Percentiles rank a stretch among this genome's conserved stretches.
Conservation (phyloP, 139 green algal genomes). For the Pleodorina starrii region DNA sequence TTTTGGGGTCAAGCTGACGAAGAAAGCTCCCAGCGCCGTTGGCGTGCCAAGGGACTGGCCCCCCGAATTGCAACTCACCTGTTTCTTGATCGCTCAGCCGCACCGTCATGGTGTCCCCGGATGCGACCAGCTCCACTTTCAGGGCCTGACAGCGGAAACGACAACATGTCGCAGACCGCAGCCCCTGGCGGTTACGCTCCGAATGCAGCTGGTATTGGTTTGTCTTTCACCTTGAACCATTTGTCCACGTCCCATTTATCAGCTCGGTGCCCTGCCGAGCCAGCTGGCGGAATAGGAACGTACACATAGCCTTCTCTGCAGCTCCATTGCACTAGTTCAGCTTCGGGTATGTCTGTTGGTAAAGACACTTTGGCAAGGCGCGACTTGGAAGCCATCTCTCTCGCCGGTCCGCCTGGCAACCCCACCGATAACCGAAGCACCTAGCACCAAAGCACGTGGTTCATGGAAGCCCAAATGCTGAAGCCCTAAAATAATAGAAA, state of each 20-base stretch:
- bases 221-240: constrained; percentile 71
- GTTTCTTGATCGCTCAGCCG: constrained; percentile 46
- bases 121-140: constrained; percentile 41
- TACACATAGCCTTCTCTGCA: constrained; percentile 51
- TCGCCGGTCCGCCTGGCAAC: neutral
- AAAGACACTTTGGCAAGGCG: constrained; percentile 29
- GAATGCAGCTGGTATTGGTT: neutral
- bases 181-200: neutral
- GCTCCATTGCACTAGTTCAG: constrained; percentile 59
- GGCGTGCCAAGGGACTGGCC: too few species aligned
- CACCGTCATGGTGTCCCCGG: constrained; percentile 41
- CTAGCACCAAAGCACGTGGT: too few species aligned
- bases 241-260: constrained; percentile 83
- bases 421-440: too few species aligned
- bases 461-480: too few species aligned
- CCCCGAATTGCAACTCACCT: too few species aligned
- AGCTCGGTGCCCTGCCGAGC: constrained; percentile 74
- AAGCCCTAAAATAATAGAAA: too few species aligned
- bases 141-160: constrained; percentile 52
- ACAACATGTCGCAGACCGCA: neutral
- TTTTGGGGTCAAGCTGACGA: too few species aligned
- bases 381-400: neutral
- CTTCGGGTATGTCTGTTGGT: constrained; percentile 2
- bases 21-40: too few species aligned
- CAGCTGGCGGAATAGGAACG: constrained; percentile 65